Evolutionary conservation across 192 early-diverging fungal species (phyloP), one percentile per base, ranked within the genome.

Genomic region (Obelidium mucronatum): DNA sequence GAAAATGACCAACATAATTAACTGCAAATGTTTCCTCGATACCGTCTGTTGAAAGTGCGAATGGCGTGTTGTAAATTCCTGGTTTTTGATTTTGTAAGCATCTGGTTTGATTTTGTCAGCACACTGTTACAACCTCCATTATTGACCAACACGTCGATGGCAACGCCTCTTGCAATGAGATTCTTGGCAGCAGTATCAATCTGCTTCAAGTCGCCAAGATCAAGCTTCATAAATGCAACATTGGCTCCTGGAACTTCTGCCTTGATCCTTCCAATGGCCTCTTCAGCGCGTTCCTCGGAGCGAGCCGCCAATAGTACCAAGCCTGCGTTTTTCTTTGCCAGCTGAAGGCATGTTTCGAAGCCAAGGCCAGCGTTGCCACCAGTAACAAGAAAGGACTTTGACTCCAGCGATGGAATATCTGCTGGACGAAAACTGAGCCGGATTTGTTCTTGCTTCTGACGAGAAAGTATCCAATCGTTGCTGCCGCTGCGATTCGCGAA

Each of bases 61-160:
- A 78, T 2, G 91, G 88, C 3, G 81, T 74, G 40, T 78, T 78
- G 90, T 91, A 92, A 26, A 93, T 84, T 75, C 91, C 89, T 79
- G 60, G 19, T 5, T 30, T 26, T 33, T 36, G 52, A 56, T 48
- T 30, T 3, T 17, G 39, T 37, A 1, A 68, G 24, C 40, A 28
- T 31, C 22, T 28, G 17, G 8, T 66, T 30, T 37, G 8, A n/a
- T 5, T 15, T 17, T 35, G 11, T 8, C 63, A 11, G 5, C 63
- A 39, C 28, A 8, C 8, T 19, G 5, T 24, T 52, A 71, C 11
- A 19, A 2, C 26, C 28, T 54, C 3, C 53, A 39, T 78, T 78
- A 61, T 65, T 74, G 70, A 73, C 40, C 19, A 66, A 37, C 17
- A 70, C 39, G 40, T 73, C 61, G 1, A 70, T 40, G 13, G 28